Evolutionary conservation across 176 grass and related monocot genomes (phyloP).

Genomic region (Chloris gayana): DNA sequence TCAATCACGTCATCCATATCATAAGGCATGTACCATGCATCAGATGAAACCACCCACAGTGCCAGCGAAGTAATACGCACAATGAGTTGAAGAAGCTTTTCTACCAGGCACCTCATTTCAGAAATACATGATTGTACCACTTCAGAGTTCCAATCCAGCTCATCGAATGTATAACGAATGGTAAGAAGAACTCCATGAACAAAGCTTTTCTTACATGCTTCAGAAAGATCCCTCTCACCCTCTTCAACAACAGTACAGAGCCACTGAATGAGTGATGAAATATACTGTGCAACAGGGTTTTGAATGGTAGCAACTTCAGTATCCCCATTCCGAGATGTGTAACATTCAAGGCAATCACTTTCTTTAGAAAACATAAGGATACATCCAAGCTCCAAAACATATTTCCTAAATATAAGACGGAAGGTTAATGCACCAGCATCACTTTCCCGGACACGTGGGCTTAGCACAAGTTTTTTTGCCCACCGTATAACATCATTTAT

Average conservation of each 20-base stretch:
- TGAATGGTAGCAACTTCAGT: constrained; percentile 40
- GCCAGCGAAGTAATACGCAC: constrained; percentile 80
- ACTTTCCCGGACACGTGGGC: constrained; percentile 98
- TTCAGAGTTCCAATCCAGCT: constrained; percentile 85
- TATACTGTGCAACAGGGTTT: constrained; percentile 71
- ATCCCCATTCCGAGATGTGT: constrained; percentile 44
- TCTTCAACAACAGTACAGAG: constrained; percentile 73
- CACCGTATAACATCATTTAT: constrained; percentile 77
- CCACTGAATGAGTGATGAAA: constrained; percentile 84
- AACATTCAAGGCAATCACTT: constrained; percentile 57
- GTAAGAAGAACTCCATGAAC: constrained; percentile 96
- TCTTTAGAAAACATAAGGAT: constrained; percentile 65
- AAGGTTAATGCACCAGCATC: constrained; percentile 94
- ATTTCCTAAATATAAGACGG: constrained; percentile 94
- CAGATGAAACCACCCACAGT: constrained; percentile 95
- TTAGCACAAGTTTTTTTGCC: constrained; percentile 82
- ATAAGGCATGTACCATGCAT: constrained; percentile 88
- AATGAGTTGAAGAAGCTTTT: constrained; percentile 90
- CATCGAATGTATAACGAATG: constrained; percentile 94
- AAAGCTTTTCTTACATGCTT: constrained; percentile 90
- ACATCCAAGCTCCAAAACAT: constrained; percentile 84
- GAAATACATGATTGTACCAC: constrained; percentile 56
- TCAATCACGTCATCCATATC: constrained; percentile 87
- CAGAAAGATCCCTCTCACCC: constrained; percentile 83
- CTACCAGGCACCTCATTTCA: constrained; percentile 76